A percentile compares a stretch with the other conserved stretches of the same genome.
These are phyloP conservation scores for Heritiera littoralis DNA, from an alignment of 345 rosid species.

Conservation along the genomic window DNA sequence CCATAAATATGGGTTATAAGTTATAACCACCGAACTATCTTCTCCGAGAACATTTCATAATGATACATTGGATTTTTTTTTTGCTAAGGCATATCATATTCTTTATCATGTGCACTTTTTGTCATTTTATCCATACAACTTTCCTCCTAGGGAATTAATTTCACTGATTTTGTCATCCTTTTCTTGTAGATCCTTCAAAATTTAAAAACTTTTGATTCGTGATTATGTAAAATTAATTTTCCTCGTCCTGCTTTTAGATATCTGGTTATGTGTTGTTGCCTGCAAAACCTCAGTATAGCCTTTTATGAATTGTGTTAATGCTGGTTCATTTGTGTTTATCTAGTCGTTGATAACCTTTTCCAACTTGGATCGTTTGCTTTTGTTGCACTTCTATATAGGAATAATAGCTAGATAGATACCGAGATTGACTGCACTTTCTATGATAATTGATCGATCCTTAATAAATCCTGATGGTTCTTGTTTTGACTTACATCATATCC, in stretches of 20 bases:
- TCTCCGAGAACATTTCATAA: neutral
- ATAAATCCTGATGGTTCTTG: neutral
- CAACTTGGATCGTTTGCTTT: neutral
- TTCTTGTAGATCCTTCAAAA: neutral
- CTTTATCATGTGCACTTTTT: neutral
- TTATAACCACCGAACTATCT: neutral
- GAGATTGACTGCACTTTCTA: neutral
- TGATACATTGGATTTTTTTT: neutral
- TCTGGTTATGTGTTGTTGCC: neutral
- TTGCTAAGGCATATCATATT: neutral
- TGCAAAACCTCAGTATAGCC: neutral
- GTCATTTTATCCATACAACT: neutral
- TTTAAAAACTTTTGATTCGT: neutral
- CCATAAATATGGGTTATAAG: neutral
- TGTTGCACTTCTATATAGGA: neutral
- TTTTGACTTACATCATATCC: neutral
- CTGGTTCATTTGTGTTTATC: neutral
- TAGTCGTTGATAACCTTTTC: neutral
- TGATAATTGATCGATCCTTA: neutral
- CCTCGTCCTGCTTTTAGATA: neutral
- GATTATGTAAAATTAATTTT: neutral
- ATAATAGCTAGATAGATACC: neutral
- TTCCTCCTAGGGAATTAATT: neutral
- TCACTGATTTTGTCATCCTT: conserved; percentile 4
- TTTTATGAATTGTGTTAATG: neutral